Conservation (phyloP, 164 flowering plant species). For the Sextonia rubra region DNA sequence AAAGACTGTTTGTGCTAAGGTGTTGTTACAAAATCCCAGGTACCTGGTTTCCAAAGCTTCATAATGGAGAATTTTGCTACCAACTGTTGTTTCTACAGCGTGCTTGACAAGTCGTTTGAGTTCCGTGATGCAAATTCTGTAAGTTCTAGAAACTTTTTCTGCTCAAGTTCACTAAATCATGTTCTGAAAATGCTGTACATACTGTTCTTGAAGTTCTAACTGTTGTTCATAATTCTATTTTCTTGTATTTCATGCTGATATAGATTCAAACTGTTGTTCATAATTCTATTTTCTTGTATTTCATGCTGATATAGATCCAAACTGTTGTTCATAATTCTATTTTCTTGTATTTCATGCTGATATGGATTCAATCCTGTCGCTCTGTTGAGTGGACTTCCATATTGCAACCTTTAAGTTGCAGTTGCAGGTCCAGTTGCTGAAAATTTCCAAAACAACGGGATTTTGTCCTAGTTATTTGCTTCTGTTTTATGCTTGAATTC, state of each 20-base stretch:
- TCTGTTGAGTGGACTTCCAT: background rate
- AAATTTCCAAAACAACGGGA: background rate
- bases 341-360: background rate
- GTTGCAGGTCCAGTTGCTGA: background rate
- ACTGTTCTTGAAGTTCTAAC: background rate
- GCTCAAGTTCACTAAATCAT: background rate
- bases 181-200: background rate
- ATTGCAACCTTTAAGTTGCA: background rate
- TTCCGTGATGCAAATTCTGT: slow-evolving; percentile 92
- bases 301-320: too few relatives aligned
- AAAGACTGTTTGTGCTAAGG: background rate
- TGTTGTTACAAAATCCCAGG: slow-evolving; percentile 33
- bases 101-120: slow-evolving; percentile 93
- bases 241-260: too few relatives aligned
- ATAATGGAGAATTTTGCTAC: slow-evolving; percentile 72
- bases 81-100: slow-evolving; percentile 88
- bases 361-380: background rate
- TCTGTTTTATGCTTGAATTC: background rate
- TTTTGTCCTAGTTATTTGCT: background rate
- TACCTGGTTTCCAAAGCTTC: slow-evolving; percentile 85
- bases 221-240: background rate
- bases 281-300: background rate
- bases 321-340: background rate
- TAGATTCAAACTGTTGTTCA: background rate
- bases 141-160: slow-evolving; percentile 21